A percentile compares a stretch with the other conserved stretches of the same genome.
Evolutionary conservation across 306 rosid species (phyloP).

Genomic region (Macrotyloma uniflorum): DNA sequence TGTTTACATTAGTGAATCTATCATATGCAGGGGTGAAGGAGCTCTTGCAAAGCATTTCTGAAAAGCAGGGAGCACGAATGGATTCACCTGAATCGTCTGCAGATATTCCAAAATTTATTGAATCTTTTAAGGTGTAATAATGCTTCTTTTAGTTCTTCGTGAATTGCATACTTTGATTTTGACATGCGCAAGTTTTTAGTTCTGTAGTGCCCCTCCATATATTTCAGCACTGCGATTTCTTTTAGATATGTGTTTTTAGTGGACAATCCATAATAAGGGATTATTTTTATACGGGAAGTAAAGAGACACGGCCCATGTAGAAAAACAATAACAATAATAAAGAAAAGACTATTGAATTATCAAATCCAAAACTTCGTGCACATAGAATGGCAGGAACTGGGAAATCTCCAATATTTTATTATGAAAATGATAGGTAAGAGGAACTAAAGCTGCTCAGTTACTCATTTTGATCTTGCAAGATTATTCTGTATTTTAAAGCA

Average conservation of each 20-base stretch:
- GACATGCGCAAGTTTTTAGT: slow-evolving; percentile 8
- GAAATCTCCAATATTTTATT: not conserved
- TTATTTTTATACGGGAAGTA: not conserved
- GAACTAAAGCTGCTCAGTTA: not conserved
- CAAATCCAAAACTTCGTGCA: not conserved
- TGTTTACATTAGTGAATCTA: slow-evolving; percentile 32
- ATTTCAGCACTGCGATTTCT: not conserved
- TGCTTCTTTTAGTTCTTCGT: slow-evolving; percentile 40
- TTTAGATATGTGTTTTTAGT: not conserved
- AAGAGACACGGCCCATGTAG: not conserved
- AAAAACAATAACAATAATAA: not conserved
- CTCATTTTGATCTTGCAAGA: not conserved
- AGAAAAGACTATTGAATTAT: not conserved
- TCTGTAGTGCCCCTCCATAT: not conserved
- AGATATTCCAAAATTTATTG: slow-evolving; percentile 77
- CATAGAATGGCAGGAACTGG: not conserved
- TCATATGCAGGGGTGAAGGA: slow-evolving; percentile 82
- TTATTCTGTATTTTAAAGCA: not conserved
- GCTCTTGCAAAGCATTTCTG: slow-evolving; percentile 79
- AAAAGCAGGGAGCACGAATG: slow-evolving; percentile 91
- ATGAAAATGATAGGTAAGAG: not conserved
- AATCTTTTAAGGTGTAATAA: slow-evolving; percentile 73
- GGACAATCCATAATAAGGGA: not conserved
- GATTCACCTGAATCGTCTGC: slow-evolving; percentile 75
- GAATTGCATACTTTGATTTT: slow-evolving; percentile 30